A percentile compares a stretch with the other conserved stretches of the same genome.
Conservation (phyloP, 306 rosid species). For the Abrus pulchellus region DNA sequence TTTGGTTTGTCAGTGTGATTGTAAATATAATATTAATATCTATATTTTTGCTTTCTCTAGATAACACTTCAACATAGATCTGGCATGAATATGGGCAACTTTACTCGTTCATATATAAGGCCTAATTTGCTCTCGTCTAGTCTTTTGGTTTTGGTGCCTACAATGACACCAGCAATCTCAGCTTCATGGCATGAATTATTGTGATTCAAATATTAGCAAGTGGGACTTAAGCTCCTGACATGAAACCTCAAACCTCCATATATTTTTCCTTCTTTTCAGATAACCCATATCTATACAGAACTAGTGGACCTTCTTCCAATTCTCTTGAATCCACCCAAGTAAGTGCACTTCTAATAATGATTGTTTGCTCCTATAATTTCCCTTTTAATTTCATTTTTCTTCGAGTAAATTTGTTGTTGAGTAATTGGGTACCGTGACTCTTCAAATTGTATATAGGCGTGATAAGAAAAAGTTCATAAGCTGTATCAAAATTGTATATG, state of each 20-base stretch:
- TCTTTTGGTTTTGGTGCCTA: neutral
- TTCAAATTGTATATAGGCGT: neutral
- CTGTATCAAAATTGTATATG: neutral
- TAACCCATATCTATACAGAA: neutral
- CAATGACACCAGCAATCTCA: slow-evolving; percentile 1
- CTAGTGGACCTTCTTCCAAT: neutral
- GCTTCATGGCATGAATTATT: neutral
- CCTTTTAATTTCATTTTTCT: neutral
- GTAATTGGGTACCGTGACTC: too few relatives aligned
- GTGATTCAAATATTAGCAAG: slow-evolving; percentile 7
- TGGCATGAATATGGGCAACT: slow-evolving; percentile 15
- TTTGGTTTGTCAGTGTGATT: neutral
- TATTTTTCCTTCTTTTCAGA: neutral
- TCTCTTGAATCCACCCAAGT: neutral
- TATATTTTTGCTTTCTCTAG: neutral
- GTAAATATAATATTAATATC: neutral
- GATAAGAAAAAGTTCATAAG: neutral
- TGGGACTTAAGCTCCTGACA: neutral
- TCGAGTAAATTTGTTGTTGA: neutral
- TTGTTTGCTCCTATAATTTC: neutral
- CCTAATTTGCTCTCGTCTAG: neutral
- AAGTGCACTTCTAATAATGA: neutral
- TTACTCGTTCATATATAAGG: neutral
- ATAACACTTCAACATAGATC: neutral
- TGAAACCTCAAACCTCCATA: slow-evolving; percentile 22